These are phyloP conservation scores for Phoma sp. DNA, from an alignment of 2,329 filamentous ascomycete species.

Conservation along the genomic window DNA sequence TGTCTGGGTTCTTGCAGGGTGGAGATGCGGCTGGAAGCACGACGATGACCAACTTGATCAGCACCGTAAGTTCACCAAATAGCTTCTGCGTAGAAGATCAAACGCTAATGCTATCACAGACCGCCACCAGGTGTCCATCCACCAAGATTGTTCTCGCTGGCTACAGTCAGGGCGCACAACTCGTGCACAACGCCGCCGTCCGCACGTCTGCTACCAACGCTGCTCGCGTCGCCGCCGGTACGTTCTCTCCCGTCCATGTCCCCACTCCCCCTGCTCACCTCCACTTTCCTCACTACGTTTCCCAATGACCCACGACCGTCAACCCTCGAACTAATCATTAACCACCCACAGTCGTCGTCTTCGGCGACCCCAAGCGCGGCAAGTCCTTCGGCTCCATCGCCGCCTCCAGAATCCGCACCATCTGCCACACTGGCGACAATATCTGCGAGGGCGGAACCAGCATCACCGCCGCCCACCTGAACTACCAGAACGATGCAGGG, in stretches of 20 bases:
- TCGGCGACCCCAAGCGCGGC: slow-evolving; percentile 43
- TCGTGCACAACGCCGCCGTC: slow-evolving; percentile 53
- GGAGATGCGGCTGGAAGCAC: slow-evolving; percentile 53
- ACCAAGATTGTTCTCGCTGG: slow-evolving; percentile 32
- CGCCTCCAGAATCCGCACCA: slow-evolving; percentile 29
- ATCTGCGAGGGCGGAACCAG: slow-evolving; percentile 29
- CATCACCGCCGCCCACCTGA: slow-evolving; percentile 21
- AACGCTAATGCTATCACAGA: not conserved
- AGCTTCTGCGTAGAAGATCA: not conserved
- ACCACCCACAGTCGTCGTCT: slow-evolving; percentile 32
- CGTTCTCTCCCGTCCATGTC: not conserved
- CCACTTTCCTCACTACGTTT: no score
- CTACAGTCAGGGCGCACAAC: slow-evolving; percentile 45
- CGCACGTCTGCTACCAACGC: slow-evolving; percentile 23
- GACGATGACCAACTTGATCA: slow-evolving; percentile 50
- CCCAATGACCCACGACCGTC: no score
- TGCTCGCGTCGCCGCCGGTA: slow-evolving; percentile 23
- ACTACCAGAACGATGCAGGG: slow-evolving; percentile 22
- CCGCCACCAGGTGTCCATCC: slow-evolving; percentile 23
- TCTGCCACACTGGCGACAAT: slow-evolving; percentile 41
- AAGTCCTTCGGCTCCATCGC: slow-evolving; percentile 33
- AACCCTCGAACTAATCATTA: not conserved
- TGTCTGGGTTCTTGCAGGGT: slow-evolving; percentile 52
- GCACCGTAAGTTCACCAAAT: slow-evolving; percentile 27
- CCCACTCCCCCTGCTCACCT: not conserved